Evolutionary conservation across 805 yeast genomes (phyloP), one percentile per base, ranked within the genome.

Genomic region (Kurtzmaniella fragi): DNA sequence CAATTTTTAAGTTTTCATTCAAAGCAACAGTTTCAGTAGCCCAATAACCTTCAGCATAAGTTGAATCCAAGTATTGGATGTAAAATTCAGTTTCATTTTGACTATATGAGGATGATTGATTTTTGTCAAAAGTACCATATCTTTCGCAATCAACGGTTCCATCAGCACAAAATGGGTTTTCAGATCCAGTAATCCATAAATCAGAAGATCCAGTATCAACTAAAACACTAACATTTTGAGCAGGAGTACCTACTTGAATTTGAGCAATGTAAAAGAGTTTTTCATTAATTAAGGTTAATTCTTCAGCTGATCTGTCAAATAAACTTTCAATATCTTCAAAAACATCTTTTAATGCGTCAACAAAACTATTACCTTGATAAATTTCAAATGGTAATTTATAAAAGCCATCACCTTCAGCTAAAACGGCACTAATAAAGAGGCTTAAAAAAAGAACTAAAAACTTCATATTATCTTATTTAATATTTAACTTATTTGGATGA

Each of bases 201-300:
- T 52, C 50, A 2, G 59, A 47, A 0, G 67, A 61, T 0, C 67
- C 68, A 1, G 67, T 64, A 37, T 63, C 69, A 2, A 64, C 33
- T 27, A 62, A 41, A 6, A 62, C 51, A 25, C 50, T 52, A 2
- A 59, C 42, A 20, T 46, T 34, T 14, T 46, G 45, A 5, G 40
- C 41, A 16, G 50, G 50, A n/a, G 57, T 46, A 3, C 61, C 61
- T 8, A 56, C 40, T 17, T 42, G 20, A 9, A 54, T 23, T 13
- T 41, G 37, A 13, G 51, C 38, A 10, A 46, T 40, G 35, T 53
- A 54, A 32, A 44, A 54, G 9, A 44, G 30, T 26, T 40, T 43
- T 28, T 48, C 42, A 28, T 42, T 45, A 20, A 20, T 20, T 5
- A 20, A 5, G 13, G 13, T 16, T 12, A 45, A 16, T 14, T 28